Percentiles rank a stretch among this genome's conserved stretches.
Conservation (phyloP, 1,284 basidiomycete species). For the Abortiporus biennis region DNA sequence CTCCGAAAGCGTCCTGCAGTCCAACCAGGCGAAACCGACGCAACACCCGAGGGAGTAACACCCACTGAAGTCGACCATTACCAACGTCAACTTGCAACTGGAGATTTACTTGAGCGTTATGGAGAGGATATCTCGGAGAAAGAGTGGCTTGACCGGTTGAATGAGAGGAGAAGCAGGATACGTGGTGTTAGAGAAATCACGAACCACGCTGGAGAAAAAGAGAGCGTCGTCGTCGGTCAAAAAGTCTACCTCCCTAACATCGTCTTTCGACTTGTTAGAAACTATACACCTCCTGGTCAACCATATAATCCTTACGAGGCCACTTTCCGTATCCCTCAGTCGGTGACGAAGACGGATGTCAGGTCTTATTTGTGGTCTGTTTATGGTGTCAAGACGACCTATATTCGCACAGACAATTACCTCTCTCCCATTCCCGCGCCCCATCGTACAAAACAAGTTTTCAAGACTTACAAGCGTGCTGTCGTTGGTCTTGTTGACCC, state of each 20-base stretch:
- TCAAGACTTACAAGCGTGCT: conserved; percentile 78
- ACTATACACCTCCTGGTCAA: conserved; percentile 70
- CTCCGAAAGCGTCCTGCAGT: conserved; percentile 37
- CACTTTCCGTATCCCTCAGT: conserved; percentile 85
- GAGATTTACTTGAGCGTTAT: conserved; percentile 37
- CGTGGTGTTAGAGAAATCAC: conserved; percentile 49
- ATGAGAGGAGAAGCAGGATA: conserved; percentile 52
- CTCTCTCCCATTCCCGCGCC: conserved; percentile 47
- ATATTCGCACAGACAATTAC: conserved; percentile 91
- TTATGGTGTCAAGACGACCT: conserved; percentile 86
- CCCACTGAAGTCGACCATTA: conserved; percentile 58
- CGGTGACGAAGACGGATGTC: conserved; percentile 88
- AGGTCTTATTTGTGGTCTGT: conserved; percentile 80
- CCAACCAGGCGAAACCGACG: conserved; percentile 39
- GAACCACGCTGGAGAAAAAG: conserved; percentile 32
- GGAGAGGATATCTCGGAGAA: conserved; percentile 38
- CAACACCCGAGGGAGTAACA: conserved; percentile 45
- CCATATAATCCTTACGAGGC: conserved; percentile 93
- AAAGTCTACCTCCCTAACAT: conserved; percentile 88
- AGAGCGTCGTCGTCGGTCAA: conserved; percentile 63
- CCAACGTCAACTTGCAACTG: conserved; percentile 47
- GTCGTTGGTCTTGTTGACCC: conserved; percentile 85
- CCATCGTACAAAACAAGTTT: conserved; percentile 25
- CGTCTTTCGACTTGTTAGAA: conserved; percentile 79
- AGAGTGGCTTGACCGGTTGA: conserved; percentile 52